Percentiles rank a stretch among this genome's conserved stretches.
Evolutionary conservation across 371 early-diverging fungal genomes (phyloP).

Genomic region (Zychaea mexicana): DNA sequence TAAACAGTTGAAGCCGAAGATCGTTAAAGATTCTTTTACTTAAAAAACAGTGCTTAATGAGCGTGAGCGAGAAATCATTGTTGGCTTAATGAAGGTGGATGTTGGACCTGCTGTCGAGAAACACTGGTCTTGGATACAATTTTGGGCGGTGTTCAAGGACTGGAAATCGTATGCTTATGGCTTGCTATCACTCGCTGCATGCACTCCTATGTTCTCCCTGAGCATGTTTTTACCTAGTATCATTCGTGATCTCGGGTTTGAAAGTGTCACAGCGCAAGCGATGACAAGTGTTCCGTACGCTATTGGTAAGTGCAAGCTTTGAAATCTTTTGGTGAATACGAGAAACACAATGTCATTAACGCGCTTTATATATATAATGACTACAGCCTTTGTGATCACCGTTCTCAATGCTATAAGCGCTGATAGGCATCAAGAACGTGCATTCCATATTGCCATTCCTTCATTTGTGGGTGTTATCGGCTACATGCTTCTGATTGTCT

Average conservation of each 20-base stretch:
- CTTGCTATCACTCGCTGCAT: slow-evolving; percentile 61
- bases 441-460: slow-evolving; percentile 62
- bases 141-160: slow-evolving; percentile 55
- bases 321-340: too few relatives aligned
- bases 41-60: slow-evolving; percentile 58
- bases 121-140: slow-evolving; percentile 61
- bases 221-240: slow-evolving; percentile 74
- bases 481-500: slow-evolving; percentile 60
- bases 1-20: too few relatives aligned
- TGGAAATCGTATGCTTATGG: slow-evolving; percentile 60
- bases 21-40: slow-evolving; percentile 78
- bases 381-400: slow-evolving; percentile 51
- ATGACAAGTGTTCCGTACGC: slow-evolving; percentile 33
- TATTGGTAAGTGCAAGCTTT: slow-evolving; percentile 9
- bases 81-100: slow-evolving; percentile 59
- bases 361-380: not conserved
- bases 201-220: slow-evolving; percentile 69
- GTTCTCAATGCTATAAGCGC: slow-evolving; percentile 62
- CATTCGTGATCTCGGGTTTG: slow-evolving; percentile 67
- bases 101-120: slow-evolving; percentile 64
- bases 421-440: slow-evolving; percentile 64
- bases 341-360: too few relatives aligned
- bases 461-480: slow-evolving; percentile 63
- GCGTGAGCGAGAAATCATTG: slow-evolving; percentile 59
- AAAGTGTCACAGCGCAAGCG: slow-evolving; percentile 48